Evolutionary conservation across 805 yeast genomes (phyloP), one percentile per base, ranked within the genome.

Genomic region (Wickerhamiella bombiphila): DNA sequence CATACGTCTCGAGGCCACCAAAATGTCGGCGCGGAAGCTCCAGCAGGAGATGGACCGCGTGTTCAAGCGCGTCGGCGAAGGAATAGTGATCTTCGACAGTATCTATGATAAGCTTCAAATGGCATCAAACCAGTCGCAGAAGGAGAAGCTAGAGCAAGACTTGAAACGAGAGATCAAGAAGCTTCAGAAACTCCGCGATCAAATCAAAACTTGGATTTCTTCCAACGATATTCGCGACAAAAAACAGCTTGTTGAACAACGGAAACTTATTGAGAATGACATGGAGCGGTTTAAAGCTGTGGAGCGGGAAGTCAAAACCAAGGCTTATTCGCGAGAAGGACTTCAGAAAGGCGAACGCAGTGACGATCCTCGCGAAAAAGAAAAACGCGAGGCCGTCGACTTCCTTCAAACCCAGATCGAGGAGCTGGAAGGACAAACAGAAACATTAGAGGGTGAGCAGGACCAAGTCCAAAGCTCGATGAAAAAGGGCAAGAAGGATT

Each of bases 281-380:
- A 88, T 88, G 98, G 98, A 88, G 59, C 72, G 85, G 50, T 91
- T 88, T 62, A 91, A 91, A 57, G 88, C 83, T 39, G 82, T 88
- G 49, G 98, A 88, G 59, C 82, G 85, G 60, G 74, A 78, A 45
- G 78, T 82, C 72, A 88, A 88, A 61, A 83, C 93, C 28, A 88
- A 88, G 58, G 95, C 94, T 37, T 88, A 81, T 56, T 76, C 91
- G 22, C 83, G 82, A 53, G 97, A 91, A 58, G 96, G 96, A 0
- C 66, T 88, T 45, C 72, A 74, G 54, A 74, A 30, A 13, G 33
- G 33, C 5, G 33, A 13, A 13, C 76, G 43, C 68, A 68, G 41
- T 63, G 71, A 75, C 32, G 91, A 81, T 54, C 91, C 93, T 8
- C 77, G 74, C 44, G 88, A 81, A 54, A 71, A 74, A 53, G 85